These are phyloP conservation scores for Rhizodiscina lignyota DNA, from an alignment of 495 filamentous ascomycete species.

Conservation along the genomic window DNA sequence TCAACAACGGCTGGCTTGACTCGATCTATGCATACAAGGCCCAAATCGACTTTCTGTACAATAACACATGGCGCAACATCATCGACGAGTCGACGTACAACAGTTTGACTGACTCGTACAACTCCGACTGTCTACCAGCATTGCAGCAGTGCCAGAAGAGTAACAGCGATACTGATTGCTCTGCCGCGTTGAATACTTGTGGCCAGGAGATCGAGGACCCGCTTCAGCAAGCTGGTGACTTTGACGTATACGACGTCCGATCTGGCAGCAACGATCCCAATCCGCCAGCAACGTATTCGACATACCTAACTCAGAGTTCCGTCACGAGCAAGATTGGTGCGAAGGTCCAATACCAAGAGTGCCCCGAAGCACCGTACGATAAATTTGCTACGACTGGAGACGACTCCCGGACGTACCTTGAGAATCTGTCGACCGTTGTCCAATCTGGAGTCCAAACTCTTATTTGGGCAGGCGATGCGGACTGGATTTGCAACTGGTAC, in stretches of 20 bases:
- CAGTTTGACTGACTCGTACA: conserved; percentile 23
- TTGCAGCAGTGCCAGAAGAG: conserved; percentile 22
- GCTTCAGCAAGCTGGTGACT: conserved; percentile 19
- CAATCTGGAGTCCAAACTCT: conserved; percentile 29
- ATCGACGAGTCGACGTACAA: conserved; percentile 27
- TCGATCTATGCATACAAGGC: conserved; percentile 30
- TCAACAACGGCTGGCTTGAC: conserved; percentile 43
- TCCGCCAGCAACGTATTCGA: conserved; percentile 30
- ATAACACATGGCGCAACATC: conserved; percentile 34
- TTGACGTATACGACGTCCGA: conserved; percentile 36
- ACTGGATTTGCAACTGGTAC: conserved; percentile 41
- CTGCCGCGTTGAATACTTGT: conserved; percentile 27
- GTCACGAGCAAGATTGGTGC: conserved; percentile 37
- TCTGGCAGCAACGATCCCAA: conserved; percentile 25
- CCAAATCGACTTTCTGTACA: conserved; percentile 33
- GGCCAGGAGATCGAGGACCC: conserved; percentile 27
- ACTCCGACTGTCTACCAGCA: conserved; percentile 24
- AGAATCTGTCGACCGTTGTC: conserved; percentile 29
- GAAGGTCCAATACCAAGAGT: conserved; percentile 28
- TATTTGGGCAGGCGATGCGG: conserved; percentile 37
- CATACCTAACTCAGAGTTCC: conserved; percentile 22
- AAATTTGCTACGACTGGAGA: conserved; percentile 32
- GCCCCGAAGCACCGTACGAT: conserved; percentile 21
- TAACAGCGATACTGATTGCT: conserved; percentile 24
- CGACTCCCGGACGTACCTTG: conserved; percentile 30